phyloP scores from a whole-genome alignment of 2,329 filamentous ascomycete species.

The Diplodia mutila region DNA sequence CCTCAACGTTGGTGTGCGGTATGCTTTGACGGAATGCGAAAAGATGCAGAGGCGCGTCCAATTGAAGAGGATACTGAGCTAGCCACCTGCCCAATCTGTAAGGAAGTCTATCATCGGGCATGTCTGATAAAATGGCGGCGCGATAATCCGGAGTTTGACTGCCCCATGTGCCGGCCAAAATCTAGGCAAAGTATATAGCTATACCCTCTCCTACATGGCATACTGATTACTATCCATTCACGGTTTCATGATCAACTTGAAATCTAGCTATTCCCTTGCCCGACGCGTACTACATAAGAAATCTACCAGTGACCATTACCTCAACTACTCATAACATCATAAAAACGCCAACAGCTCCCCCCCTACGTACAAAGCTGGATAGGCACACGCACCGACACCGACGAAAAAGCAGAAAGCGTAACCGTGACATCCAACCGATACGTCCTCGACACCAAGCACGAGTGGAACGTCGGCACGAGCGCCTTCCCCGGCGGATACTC shows the following conservation, averaged over 20 bases:
- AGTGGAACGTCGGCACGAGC: not conserved
- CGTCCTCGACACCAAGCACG: not conserved
- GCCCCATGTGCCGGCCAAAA: not conserved
- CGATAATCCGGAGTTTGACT: not conserved
- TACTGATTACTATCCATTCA: not conserved
- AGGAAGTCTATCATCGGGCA: rapidly evolving
- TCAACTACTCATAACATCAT: not conserved
- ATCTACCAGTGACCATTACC: not conserved
- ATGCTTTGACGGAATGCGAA: no score
- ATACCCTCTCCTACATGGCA: not conserved
- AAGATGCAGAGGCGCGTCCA: no score
- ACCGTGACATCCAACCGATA: conserved; percentile 7
- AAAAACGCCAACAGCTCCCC: no score
- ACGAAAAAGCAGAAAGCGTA: not conserved
- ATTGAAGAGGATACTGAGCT: no score
- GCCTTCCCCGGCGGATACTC: conserved; percentile 1
- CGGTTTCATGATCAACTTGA: not conserved
- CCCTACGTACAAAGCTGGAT: conserved; percentile 11
- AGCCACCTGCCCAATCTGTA: not conserved
- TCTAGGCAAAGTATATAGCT: not conserved
- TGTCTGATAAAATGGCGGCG: not conserved
- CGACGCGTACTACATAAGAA: no score
- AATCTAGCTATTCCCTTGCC: no score
- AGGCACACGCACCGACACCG: not conserved
- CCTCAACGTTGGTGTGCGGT: no score